Evolutionary conservation across 768 basidiomycete genomes (phyloP), one percentile per base, ranked within the genome.

Genomic region (Mycena alexandri): DNA sequence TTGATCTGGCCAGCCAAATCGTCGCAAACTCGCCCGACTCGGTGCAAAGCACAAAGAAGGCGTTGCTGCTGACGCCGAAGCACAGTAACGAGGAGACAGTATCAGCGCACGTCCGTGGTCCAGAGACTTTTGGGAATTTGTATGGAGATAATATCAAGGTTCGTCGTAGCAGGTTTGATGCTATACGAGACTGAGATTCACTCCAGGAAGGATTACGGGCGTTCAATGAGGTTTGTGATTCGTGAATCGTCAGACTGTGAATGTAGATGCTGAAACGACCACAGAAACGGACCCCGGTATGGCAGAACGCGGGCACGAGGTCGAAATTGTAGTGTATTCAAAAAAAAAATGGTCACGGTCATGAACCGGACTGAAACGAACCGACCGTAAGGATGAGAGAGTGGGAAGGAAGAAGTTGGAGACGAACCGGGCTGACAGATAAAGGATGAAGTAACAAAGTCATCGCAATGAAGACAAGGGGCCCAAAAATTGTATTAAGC

Each of bases 21-120:
- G 78, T 78, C 17, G 73, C 75, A 24, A 92, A 92, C 71, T 93
- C 92, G 1, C 94, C 94, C 0, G 94, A 95, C 75, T 84, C 93
- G 0, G 89, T 95, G 1, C 90, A 92, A 70, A 84, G 86, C 51
- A 91, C 93, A 3, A 96, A 95, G 75, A 81, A 84, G n/a, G 91
- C 85, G 1, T 79, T 96, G 11, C 59, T 92, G 17, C 76, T 68
- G 21, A 7, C 70, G 3, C 48, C 61, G 12, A 57, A 56, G 17
- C 54, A 65, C 48, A 56, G 42, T 47, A 68, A 65, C 38, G 62
- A 65, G 12, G 62, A 52, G 38, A 62, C 42, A 14, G 55, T 68
- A 10, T 29, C 50, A 10, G 43, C 50, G 14, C 70, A 71, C 17
- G 54, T 56, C 21, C 63, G 63, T n/a, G 42, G 42, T 44, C 52